A percentile compares a stretch with the other conserved stretches of the same genome.
These are phyloP conservation scores for Bothriochloa decipiens DNA, from an alignment of 176 grass and related monocot species.

Conservation along the genomic window DNA sequence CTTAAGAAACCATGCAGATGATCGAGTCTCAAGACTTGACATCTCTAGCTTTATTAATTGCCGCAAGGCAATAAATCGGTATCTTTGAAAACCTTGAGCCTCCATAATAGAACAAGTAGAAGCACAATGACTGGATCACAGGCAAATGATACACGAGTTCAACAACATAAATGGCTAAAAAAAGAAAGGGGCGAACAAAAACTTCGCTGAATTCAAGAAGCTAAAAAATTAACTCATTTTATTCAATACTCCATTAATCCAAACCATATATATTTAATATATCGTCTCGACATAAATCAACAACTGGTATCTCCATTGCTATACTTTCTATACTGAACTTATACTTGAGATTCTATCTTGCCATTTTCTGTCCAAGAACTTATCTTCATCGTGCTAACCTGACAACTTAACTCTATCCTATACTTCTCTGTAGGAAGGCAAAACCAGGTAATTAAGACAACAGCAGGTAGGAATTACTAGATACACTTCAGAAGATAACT, in stretches of 20 bases:
- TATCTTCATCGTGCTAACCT: conserved; percentile 30
- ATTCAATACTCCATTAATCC: not conserved
- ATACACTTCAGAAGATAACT: conserved; percentile 31
- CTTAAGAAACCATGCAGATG: conserved; percentile 27
- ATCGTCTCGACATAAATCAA: conserved; percentile 1
- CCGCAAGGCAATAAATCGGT: not conserved
- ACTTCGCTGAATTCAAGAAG: not conserved
- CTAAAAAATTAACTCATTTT: not conserved
- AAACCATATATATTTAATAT: not conserved
- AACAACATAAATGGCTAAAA: not conserved
- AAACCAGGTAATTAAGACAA: conserved; percentile 29
- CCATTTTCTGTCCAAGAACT: conserved; percentile 24
- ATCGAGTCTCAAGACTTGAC: not conserved
- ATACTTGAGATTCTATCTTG: not conserved
- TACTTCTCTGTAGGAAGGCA: not conserved
- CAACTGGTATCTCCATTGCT: conserved; percentile 1
- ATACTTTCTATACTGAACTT: not conserved
- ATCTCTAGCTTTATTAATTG: conserved; percentile 16
- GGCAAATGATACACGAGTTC: not conserved
- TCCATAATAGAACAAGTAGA: conserved; percentile 17
- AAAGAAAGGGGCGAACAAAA: not conserved
- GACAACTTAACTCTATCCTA: conserved; percentile 10
- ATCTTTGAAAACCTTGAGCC: not conserved
- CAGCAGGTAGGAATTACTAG: conserved; percentile 29
- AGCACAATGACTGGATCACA: not conserved